A percentile compares a stretch with the other conserved stretches of the same genome.
Conservation (phyloP, 2,329 filamentous ascomycete species). For the Cladophialophora bantiana region DNA sequence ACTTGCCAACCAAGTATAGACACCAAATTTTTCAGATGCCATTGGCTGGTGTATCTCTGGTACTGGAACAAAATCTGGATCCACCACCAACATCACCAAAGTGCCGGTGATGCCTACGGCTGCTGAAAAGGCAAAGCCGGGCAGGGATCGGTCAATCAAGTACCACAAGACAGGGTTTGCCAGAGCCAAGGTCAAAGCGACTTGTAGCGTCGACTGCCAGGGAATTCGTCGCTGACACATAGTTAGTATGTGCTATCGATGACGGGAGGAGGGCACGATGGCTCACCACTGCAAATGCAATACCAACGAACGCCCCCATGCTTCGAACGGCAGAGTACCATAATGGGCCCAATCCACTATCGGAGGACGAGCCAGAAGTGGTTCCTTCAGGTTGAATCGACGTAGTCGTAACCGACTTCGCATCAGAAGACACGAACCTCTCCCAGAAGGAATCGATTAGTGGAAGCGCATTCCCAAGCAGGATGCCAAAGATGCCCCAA, state of each 20-base stretch:
- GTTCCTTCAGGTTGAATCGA: conserved; percentile 35
- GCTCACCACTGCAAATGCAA: conserved; percentile 82
- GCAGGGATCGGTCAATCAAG: conserved; percentile 85
- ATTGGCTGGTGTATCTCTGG: conserved; percentile 58
- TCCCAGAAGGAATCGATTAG: conserved; percentile 83
- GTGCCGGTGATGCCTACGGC: conserved; percentile 78
- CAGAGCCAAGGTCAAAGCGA: conserved; percentile 85
- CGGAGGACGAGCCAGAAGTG: conserved; percentile 35
- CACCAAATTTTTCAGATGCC: conserved; percentile 59
- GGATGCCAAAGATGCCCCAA: conserved; percentile 83
- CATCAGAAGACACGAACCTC: conserved; percentile 53
- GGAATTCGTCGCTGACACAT: conserved; percentile 76
- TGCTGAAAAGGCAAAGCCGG: conserved; percentile 81
- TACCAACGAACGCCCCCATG: conserved; percentile 74
- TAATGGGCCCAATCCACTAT: conserved; percentile 62
- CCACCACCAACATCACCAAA: conserved; percentile 73
- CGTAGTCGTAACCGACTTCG: conserved; percentile 35
- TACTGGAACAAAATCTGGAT: conserved; percentile 77
- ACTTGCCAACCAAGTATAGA: conserved; percentile 87
- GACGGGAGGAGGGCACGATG: conserved; percentile 2
- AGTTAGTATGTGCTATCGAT: conserved; percentile 30
- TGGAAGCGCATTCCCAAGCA: conserved; percentile 79
- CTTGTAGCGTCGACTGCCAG: conserved; percentile 94
- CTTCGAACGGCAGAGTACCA: conserved; percentile 78
- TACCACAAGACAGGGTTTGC: conserved; percentile 97